Evolutionary conservation across 2,329 filamentous ascomycete genomes (phyloP).

Genomic region (Boeremia lycopersici): DNA sequence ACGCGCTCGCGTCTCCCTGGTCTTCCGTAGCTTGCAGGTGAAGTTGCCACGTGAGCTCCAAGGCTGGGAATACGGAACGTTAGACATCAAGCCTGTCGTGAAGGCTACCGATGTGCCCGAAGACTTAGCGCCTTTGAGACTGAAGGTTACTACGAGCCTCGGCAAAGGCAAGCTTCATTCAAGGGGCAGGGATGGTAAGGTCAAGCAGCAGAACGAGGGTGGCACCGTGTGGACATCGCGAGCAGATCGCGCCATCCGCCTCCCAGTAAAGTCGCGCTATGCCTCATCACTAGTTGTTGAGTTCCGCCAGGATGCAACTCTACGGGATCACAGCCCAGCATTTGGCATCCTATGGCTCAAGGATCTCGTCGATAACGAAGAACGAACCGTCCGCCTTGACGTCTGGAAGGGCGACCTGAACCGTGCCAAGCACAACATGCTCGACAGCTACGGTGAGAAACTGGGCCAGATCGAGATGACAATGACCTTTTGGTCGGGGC

Average conservation of each 20-base stretch:
- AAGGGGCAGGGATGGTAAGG: constrained; percentile 33
- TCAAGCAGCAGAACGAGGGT: constrained; percentile 36
- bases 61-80: constrained; percentile 75
- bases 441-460: constrained; percentile 61
- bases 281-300: constrained; percentile 61
- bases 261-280: constrained; percentile 68
- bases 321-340: constrained; percentile 62
- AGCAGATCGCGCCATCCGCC: constrained; percentile 51
- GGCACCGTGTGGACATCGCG: constrained; percentile 61
- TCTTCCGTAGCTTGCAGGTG: constrained; percentile 72
- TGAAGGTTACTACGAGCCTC: constrained; percentile 66
- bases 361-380: constrained; percentile 71
- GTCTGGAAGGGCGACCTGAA: constrained; percentile 71
- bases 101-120: constrained; percentile 57
- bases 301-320: constrained; percentile 62
- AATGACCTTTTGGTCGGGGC: constrained; percentile 65
- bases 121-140: constrained; percentile 56
- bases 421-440: constrained; percentile 56
- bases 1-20: constrained; percentile 70
- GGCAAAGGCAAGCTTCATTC: constrained; percentile 65
- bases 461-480: constrained; percentile 64
- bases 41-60: constrained; percentile 63
- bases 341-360: constrained; percentile 72
- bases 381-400: constrained; percentile 62
- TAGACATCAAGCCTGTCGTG: constrained; percentile 65